These are phyloP conservation scores for Globisporangium alternatum DNA, from an alignment of 352 stramenopile genomes.

Conservation along the genomic window DNA sequence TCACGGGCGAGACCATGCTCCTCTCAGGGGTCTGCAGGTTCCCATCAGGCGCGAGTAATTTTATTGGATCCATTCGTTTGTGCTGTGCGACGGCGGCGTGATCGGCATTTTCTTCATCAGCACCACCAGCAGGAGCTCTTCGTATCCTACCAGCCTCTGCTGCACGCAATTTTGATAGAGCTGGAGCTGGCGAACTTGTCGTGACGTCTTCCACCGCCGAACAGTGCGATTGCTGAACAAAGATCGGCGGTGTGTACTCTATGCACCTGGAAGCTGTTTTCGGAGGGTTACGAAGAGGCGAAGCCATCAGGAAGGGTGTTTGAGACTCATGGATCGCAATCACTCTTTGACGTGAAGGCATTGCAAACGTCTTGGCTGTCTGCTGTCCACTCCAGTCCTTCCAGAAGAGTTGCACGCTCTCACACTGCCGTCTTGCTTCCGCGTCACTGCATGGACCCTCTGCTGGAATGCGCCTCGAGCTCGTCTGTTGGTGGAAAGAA, in stretches of 20 bases:
- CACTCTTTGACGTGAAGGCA: neutral
- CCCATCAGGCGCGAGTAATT: neutral
- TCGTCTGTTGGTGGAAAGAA: slow-evolving; percentile 18
- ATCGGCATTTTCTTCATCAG: no score
- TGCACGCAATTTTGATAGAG: neutral
- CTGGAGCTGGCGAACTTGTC: neutral
- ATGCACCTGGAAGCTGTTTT: neutral
- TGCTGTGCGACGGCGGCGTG: no score
- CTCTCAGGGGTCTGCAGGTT: neutral
- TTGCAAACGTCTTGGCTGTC: neutral
- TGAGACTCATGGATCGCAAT: neutral
- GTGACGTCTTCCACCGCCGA: neutral
- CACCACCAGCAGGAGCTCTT: neutral
- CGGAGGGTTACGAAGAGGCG: neutral
- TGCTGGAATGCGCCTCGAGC: neutral
- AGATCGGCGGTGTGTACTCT: no score
- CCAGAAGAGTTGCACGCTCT: slow-evolving; percentile 25
- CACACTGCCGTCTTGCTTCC: neutral
- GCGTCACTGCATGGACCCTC: neutral
- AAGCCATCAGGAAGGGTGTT: neutral
- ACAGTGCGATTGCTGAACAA: neutral
- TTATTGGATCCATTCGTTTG: neutral
- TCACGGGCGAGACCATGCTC: slow-evolving; percentile 4
- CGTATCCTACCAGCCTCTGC: neutral
- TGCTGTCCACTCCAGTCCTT: slow-evolving; percentile 24